Percentiles rank a stretch among this genome's conserved stretches.
Evolutionary conservation across 164 flowering plant genomes (phyloP).

Genomic region (Aristolochia fimbriata): DNA sequence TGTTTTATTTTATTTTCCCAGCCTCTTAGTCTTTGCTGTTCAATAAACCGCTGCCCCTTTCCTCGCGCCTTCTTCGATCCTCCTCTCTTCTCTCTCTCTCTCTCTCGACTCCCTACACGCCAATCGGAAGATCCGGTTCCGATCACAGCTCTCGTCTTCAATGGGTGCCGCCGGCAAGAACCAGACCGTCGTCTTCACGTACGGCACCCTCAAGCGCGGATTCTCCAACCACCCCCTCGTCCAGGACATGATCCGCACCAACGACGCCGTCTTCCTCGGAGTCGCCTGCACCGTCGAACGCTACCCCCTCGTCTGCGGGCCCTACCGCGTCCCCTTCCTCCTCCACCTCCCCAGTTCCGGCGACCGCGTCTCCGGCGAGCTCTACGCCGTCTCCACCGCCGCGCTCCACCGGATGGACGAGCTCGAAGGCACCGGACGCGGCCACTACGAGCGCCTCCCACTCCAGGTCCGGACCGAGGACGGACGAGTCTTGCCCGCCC

Average conservation of each 20-base stretch:
- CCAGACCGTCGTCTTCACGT: constrained; percentile 48
- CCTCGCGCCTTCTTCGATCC: background rate
- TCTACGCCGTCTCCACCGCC: constrained; percentile 56
- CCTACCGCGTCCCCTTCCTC: constrained; percentile 77
- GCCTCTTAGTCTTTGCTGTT: no score
- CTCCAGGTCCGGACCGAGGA: constrained; percentile 15
- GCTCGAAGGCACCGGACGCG: constrained; percentile 50
- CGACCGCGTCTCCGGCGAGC: constrained; percentile 52
- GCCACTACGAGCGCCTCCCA: constrained; percentile 64
- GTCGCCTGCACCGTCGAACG: constrained; percentile 23
- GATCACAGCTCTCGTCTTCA: no score
- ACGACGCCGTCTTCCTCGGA: constrained; percentile 58
- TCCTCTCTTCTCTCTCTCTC: background rate
- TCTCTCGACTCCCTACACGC: no score
- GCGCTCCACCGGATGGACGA: constrained; percentile 57
- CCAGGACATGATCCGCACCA: constrained; percentile 36
- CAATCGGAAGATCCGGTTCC: no score
- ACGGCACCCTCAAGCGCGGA: constrained; percentile 78
- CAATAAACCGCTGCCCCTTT: background rate
- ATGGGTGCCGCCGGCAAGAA: background rate
- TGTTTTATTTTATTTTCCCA: no score
- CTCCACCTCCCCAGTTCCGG: constrained; percentile 62
- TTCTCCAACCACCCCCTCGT: constrained; percentile 74
- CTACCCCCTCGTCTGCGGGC: constrained; percentile 86
- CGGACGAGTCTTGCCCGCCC: constrained; percentile 15